A percentile compares a stretch with the other conserved stretches of the same genome.
Conservation (phyloP, 2,329 filamentous ascomycete species). For the Calonectria crousiana region DNA sequence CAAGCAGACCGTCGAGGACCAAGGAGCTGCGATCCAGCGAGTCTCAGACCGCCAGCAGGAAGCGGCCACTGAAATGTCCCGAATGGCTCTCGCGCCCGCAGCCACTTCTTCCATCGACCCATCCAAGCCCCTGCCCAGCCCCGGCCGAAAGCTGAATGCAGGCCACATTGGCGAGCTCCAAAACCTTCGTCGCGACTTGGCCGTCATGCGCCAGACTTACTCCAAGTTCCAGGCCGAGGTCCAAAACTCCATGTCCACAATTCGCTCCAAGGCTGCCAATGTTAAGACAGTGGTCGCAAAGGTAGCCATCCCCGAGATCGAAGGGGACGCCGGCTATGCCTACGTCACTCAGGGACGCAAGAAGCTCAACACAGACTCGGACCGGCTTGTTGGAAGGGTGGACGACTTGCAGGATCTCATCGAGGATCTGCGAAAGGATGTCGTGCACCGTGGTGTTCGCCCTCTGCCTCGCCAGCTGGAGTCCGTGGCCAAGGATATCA, state of each 20-base stretch:
- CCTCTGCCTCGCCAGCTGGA: slow-evolving; percentile 93
- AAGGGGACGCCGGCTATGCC: slow-evolving; percentile 83
- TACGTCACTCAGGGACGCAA: slow-evolving; percentile 92
- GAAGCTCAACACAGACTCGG: slow-evolving; percentile 86
- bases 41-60: slow-evolving; percentile 94
- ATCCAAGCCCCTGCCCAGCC: slow-evolving; percentile 47
- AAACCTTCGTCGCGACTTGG: slow-evolving; percentile 86
- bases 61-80: slow-evolving; percentile 86
- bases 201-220: slow-evolving; percentile 92
- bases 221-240: slow-evolving; percentile 91
- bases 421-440: slow-evolving; percentile 96
- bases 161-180: slow-evolving; percentile 83
- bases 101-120: slow-evolving; percentile 58
- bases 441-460: slow-evolving; percentile 91
- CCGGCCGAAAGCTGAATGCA: slow-evolving; percentile 62
- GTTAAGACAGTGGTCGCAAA: slow-evolving; percentile 83
- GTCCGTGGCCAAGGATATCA: slow-evolving; percentile 88
- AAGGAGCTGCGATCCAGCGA: slow-evolving; percentile 83
- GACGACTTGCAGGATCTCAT: slow-evolving; percentile 98
- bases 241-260: slow-evolving; percentile 84
- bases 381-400: slow-evolving; percentile 89
- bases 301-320: slow-evolving; percentile 76
- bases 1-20: slow-evolving; percentile 85
- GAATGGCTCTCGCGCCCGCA: slow-evolving; percentile 62
- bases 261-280: slow-evolving; percentile 83